phyloP scores from a whole-genome alignment of 2,329 filamentous ascomycete species.

The Volutella citrinella region DNA sequence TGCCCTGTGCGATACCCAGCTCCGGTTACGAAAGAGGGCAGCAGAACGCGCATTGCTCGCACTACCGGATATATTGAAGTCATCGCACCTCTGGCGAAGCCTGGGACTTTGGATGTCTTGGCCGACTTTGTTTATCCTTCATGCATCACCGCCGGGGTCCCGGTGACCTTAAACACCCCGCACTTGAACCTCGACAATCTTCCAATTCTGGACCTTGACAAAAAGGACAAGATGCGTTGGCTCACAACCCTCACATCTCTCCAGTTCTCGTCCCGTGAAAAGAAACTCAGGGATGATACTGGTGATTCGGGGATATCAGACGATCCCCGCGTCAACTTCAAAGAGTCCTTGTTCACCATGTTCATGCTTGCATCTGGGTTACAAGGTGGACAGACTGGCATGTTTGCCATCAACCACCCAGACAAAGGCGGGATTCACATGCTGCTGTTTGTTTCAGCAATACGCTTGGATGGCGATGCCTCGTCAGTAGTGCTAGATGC shows the following conservation, averaged over 20 bases:
- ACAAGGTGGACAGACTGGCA: slow-evolving; percentile 41
- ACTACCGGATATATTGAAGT: slow-evolving; percentile 44
- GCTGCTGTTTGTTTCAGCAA: slow-evolving; percentile 38
- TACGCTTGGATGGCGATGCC: slow-evolving; percentile 42
- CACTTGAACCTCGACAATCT: slow-evolving; percentile 44
- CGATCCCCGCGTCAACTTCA: slow-evolving; percentile 42
- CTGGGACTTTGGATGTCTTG: slow-evolving; percentile 21
- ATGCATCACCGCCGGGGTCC: slow-evolving; percentile 26
- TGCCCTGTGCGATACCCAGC: slow-evolving; percentile 37
- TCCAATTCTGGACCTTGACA: slow-evolving; percentile 38
- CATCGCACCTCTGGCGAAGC: slow-evolving; percentile 31
- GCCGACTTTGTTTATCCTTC: slow-evolving; percentile 37
- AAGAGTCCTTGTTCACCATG: slow-evolving; percentile 46
- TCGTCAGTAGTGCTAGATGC: slow-evolving; percentile 45
- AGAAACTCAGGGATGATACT: slow-evolving; percentile 28
- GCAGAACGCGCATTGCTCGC: slow-evolving; percentile 40
- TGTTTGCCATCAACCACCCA: slow-evolving; percentile 41
- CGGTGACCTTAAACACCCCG: slow-evolving; percentile 36
- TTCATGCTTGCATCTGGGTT: slow-evolving; percentile 44
- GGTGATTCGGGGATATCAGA: slow-evolving; percentile 19
- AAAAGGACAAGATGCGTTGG: slow-evolving; percentile 35
- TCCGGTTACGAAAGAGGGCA: slow-evolving; percentile 34
- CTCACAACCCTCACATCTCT: slow-evolving; percentile 36
- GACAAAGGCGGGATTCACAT: slow-evolving; percentile 38
- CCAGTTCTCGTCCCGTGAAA: slow-evolving; percentile 42